Evolutionary conservation across 139 green algal species (phyloP).

Genomic region (Trebouxia sp.): DNA sequence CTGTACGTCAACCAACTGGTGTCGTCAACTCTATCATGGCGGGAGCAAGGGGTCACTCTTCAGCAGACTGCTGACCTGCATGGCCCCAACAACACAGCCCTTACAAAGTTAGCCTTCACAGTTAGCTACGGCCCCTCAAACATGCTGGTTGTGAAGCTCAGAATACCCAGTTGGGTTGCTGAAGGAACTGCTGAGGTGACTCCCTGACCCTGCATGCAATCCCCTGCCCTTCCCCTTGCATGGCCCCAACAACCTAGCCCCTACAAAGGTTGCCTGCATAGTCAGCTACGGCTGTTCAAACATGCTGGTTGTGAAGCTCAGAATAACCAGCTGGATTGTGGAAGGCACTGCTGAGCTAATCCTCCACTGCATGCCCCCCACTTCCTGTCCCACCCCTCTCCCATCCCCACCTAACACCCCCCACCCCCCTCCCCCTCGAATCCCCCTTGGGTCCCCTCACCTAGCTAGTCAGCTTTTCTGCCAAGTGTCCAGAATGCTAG

Average conservation of each 20-base stretch:
- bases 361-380: neutral
- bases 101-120: neutral
- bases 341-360: neutral
- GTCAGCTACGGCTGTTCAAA: neutral
- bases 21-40: conserved; percentile 35
- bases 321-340: conserved; percentile 11
- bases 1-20: conserved; percentile 52
- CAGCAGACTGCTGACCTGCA: conserved; percentile 23
- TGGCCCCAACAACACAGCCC: conserved; percentile 5
- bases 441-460: too few species aligned
- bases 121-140: neutral
- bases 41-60: conserved; percentile 23
- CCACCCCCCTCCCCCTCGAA: too few species aligned
- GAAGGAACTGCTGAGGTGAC: neutral
- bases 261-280: neutral
- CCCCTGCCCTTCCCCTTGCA: too few species aligned
- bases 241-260: conserved; percentile 1
- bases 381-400: neutral
- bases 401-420: too few species aligned
- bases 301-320: conserved; percentile 18
- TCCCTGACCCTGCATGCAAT: too few species aligned
- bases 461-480: too few species aligned
- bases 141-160: conserved; percentile 18
- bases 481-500: too few species aligned
- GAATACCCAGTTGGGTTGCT: conserved; percentile 12